These are phyloP conservation scores for Phaffia tasmanica DNA, from an alignment of 768 basidiomycete species.

Conservation along the genomic window DNA sequence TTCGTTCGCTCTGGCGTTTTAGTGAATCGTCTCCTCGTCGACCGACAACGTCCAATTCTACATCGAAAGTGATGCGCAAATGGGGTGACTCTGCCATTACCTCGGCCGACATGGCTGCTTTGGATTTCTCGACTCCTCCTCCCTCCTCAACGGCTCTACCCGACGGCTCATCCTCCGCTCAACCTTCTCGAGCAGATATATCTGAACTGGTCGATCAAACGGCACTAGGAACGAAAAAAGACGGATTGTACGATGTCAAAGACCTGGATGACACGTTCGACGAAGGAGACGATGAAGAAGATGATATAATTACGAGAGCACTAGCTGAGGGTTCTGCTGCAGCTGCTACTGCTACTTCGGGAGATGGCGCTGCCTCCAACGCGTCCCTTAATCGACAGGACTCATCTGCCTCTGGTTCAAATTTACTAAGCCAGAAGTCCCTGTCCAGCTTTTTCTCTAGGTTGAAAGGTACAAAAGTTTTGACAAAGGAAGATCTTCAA, in stretches of 20 bases:
- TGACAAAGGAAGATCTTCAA: slow-evolving; percentile 69
- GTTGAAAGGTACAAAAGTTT: slow-evolving; percentile 65
- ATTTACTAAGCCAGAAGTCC: slow-evolving; percentile 33
- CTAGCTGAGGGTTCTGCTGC: slow-evolving; percentile 29
- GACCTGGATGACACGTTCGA: slow-evolving; percentile 51
- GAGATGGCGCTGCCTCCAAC: slow-evolving; percentile 1
- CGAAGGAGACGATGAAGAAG: slow-evolving; percentile 42
- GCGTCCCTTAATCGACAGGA: background rate
- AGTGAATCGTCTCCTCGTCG: background rate
- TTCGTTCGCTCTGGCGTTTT: background rate
- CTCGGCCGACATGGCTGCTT: slow-evolving; percentile 79
- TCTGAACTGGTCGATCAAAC: slow-evolving; percentile 35
- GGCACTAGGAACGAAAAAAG: slow-evolving; percentile 60
- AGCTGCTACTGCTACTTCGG: background rate
- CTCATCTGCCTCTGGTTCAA: background rate
- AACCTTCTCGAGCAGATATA: slow-evolving; percentile 26
- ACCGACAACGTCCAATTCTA: background rate
- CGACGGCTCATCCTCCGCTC: background rate
- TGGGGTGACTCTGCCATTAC: slow-evolving; percentile 70
- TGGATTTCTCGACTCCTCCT: slow-evolving; percentile 69
- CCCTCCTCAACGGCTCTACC: slow-evolving; percentile 29
- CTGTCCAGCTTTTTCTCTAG: slow-evolving; percentile 55
- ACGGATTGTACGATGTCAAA: slow-evolving; percentile 59
- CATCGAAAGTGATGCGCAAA: slow-evolving; percentile 64
- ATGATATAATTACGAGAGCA: slow-evolving; percentile 30